Conservation (phyloP, 805 yeast species). For the Starmerella geochares region DNA sequence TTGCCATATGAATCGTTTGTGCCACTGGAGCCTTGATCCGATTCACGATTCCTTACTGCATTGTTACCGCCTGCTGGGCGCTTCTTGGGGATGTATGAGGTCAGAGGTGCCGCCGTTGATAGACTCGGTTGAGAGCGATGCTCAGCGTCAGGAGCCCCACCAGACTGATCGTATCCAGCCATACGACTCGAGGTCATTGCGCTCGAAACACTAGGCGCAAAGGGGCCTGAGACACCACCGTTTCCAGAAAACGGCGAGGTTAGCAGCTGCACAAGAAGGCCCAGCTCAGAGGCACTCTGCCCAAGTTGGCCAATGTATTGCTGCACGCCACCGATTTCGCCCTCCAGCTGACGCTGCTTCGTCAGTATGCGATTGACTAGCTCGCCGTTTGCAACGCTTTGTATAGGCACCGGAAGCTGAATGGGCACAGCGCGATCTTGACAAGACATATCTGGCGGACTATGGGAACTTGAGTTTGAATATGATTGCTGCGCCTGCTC, state of each 20-base stretch:
- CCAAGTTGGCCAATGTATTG: slow-evolving; percentile 14
- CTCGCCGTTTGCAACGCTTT: slow-evolving; percentile 14
- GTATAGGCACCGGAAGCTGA: slow-evolving; percentile 12
- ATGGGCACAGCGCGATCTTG: not conserved
- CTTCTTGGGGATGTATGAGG: slow-evolving; percentile 10
- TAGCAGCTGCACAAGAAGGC: slow-evolving; percentile 18
- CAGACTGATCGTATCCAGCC: not conserved
- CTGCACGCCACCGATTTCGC: slow-evolving; percentile 14
- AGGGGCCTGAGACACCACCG: not conserved
- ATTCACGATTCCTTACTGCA: slow-evolving; percentile 2
- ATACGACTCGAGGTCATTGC: slow-evolving; percentile 6
- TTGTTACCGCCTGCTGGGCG: not conserved
- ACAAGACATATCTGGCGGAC: not conserved
- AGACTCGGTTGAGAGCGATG: slow-evolving; percentile 2
- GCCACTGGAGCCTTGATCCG: slow-evolving; percentile 9
- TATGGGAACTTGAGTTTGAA: not conserved
- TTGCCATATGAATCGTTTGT: slow-evolving; percentile 1
- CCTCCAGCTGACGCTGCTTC: slow-evolving; percentile 18
- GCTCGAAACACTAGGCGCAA: not conserved
- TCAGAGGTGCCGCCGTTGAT: slow-evolving; percentile 19
- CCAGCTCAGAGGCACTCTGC: slow-evolving; percentile 20
- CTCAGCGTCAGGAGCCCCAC: not conserved
- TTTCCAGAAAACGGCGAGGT: slow-evolving; percentile 4
- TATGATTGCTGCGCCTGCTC: not conserved
- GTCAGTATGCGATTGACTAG: slow-evolving; percentile 16